phyloP scores from a whole-genome alignment of 208 protist species.

The Leishmania mexicana region DNA sequence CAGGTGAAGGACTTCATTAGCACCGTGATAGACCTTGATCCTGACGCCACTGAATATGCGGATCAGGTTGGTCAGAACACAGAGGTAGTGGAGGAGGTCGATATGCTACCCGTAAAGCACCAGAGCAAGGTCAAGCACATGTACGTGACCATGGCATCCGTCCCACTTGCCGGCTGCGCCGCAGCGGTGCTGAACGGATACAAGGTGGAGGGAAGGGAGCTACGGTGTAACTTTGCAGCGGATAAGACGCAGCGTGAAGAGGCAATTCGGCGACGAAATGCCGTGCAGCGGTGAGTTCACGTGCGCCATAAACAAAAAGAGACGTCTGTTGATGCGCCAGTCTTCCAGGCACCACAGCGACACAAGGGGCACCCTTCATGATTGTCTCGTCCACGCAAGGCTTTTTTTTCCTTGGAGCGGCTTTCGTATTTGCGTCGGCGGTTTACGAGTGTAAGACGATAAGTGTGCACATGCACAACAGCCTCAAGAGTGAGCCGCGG shows the following conservation, averaged over 20 bases:
- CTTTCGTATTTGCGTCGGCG: background rate
- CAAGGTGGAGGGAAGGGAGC: slow-evolving; percentile 37
- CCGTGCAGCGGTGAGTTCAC: background rate
- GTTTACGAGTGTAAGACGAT: background rate
- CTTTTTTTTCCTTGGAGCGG: background rate
- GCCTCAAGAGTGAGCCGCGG: background rate
- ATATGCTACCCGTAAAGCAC: slow-evolving; percentile 67
- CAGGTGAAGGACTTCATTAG: slow-evolving; percentile 74
- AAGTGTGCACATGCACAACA: background rate
- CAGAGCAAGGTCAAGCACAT: slow-evolving; percentile 67
- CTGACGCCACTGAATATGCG: slow-evolving; percentile 31
- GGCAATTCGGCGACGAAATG: slow-evolving; percentile 50
- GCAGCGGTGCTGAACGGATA: slow-evolving; percentile 59
- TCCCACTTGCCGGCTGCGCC: slow-evolving; percentile 50
- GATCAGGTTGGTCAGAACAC: slow-evolving; percentile 20
- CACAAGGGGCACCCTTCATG: background rate
- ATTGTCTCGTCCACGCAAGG: background rate
- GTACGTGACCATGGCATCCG: slow-evolving; percentile 75
- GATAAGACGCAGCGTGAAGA: slow-evolving; percentile 80
- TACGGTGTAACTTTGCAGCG: slow-evolving; percentile 87
- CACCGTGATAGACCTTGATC: slow-evolving; percentile 52
- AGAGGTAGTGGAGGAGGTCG: slow-evolving; percentile 66
- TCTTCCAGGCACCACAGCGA: background rate
- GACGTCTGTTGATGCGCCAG: background rate
- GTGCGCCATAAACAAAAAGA: background rate